These are phyloP conservation scores for Fonsecaea pedrosoi DNA, from an alignment of 2,329 filamentous ascomycete species.

Conservation along the genomic window DNA sequence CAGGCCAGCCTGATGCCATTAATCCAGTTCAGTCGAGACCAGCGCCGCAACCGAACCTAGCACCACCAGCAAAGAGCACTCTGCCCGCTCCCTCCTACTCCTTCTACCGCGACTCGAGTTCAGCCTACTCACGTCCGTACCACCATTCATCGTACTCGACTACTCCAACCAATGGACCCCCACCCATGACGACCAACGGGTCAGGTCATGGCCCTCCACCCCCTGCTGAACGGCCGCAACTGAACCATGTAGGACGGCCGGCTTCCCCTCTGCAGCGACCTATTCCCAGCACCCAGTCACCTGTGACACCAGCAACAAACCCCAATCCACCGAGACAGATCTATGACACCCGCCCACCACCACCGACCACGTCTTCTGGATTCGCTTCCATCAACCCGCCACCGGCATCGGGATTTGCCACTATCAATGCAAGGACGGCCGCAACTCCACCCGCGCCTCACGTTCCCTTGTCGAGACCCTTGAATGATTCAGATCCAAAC, in stretches of 20 bases:
- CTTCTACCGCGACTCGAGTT: slow-evolving; percentile 28
- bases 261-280: slow-evolving; percentile 30
- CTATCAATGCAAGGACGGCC: slow-evolving; percentile 36
- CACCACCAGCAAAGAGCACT: slow-evolving; percentile 19
- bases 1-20: slow-evolving; percentile 35
- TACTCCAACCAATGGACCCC: slow-evolving; percentile 20
- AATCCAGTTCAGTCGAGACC: slow-evolving; percentile 33
- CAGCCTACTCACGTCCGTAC: slow-evolving; percentile 29
- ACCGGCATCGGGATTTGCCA: slow-evolving; percentile 35
- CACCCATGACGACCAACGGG: slow-evolving; percentile 24
- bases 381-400: slow-evolving; percentile 40
- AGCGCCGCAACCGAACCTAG: slow-evolving; percentile 23
- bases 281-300: slow-evolving; percentile 26
- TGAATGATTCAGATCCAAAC: slow-evolving; percentile 18
- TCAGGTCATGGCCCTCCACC: slow-evolving; percentile 19
- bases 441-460: slow-evolving; percentile 30
- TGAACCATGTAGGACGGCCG: slow-evolving; percentile 23
- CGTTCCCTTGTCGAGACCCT: slow-evolving; percentile 16
- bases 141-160: slow-evolving; percentile 33
- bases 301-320: slow-evolving; percentile 21
- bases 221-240: slow-evolving; percentile 23
- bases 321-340: slow-evolving; percentile 31
- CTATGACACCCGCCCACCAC: slow-evolving; percentile 40
- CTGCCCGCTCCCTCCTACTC: slow-evolving; percentile 29
- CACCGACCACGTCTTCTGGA: slow-evolving; percentile 31